These are phyloP conservation scores for Chalaropsis ovoidea DNA, from an alignment of 2,329 filamentous ascomycete genomes.

Conservation along the genomic window DNA sequence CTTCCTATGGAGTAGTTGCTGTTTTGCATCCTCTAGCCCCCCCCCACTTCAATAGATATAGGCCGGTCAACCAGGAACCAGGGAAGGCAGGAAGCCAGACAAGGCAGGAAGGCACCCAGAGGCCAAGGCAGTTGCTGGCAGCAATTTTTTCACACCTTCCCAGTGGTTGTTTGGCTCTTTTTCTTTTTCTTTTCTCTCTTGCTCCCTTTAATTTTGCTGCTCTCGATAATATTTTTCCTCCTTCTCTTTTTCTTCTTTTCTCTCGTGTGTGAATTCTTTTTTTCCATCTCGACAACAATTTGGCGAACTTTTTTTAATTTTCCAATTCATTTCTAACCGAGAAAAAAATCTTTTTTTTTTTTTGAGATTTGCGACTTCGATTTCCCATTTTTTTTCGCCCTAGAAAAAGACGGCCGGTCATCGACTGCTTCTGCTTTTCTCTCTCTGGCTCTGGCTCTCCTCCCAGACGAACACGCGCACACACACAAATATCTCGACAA, in stretches of 20 bases:
- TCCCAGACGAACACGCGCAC: not conserved
- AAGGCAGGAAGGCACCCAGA: not conserved
- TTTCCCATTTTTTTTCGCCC: constrained; percentile 15
- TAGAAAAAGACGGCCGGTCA: constrained; percentile 6
- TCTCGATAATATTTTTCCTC: constrained; percentile 3
- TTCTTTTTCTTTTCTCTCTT: not conserved
- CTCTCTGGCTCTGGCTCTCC: not conserved
- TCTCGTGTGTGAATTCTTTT: not conserved
- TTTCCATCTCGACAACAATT: constrained; percentile 5
- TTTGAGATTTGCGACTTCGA: not conserved
- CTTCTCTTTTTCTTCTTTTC: not conserved
- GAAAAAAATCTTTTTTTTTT: not conserved
- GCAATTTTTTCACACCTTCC: constrained; percentile 1
- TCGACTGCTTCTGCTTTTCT: constrained; percentile 7
- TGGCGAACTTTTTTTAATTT: constrained; percentile 14
- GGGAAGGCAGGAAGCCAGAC: not conserved
- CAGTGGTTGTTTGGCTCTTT: constrained; percentile 3
- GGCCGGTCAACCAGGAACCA: not conserved
- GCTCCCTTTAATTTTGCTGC: not conserved
- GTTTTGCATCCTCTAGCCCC: not conserved
- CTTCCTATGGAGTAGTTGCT: not conserved
- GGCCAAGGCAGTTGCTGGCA: not conserved
- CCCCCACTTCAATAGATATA: not conserved
- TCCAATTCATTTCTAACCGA: constrained; percentile 16
- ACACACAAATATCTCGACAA: not conserved